Percentiles rank a stretch among this genome's conserved stretches.
These are phyloP conservation scores for Clonostachys rhizophaga DNA, from an alignment of 2,329 filamentous ascomycete species.

Conservation along the genomic window DNA sequence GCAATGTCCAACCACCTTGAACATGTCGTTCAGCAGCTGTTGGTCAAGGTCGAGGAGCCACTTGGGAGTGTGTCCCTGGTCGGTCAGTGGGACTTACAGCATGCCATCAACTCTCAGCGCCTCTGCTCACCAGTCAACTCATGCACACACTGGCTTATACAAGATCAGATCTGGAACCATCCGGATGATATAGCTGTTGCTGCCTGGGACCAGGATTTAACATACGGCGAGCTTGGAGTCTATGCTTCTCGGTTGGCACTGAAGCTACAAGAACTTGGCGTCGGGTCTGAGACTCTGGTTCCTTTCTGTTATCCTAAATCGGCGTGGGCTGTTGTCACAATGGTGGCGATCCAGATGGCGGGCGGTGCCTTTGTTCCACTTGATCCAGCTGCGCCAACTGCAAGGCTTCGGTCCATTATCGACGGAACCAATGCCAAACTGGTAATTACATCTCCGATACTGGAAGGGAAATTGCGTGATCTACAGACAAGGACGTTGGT, in stretches of 20 bases:
- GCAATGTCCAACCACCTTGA: neutral
- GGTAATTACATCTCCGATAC: slow-evolving; percentile 5
- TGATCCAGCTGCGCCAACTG: slow-evolving; percentile 9
- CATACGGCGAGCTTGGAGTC: neutral
- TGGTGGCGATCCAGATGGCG: slow-evolving; percentile 16
- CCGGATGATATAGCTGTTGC: neutral
- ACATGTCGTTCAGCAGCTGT: neutral
- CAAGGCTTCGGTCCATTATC: slow-evolving; percentile 1
- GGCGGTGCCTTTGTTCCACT: slow-evolving; percentile 21
- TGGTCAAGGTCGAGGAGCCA: neutral
- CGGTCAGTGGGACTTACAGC: neutral
- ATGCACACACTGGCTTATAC: neutral
- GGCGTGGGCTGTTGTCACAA: slow-evolving; percentile 12
- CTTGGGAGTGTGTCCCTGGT: neutral
- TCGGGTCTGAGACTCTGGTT: neutral
- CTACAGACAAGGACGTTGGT: neutral
- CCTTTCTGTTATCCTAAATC: slow-evolving; percentile 17
- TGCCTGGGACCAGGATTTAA: neutral
- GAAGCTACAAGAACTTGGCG: neutral
- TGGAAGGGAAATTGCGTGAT: neutral
- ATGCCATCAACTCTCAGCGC: slow-evolving; percentile 7
- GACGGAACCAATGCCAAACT: slow-evolving; percentile 4
- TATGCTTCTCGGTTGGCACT: neutral
- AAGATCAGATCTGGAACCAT: slow-evolving; percentile 21
- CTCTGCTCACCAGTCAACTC: neutral